Evolutionary conservation across 2,329 filamentous ascomycete species (phyloP).

Genomic region (Cordyceps javanica): DNA sequence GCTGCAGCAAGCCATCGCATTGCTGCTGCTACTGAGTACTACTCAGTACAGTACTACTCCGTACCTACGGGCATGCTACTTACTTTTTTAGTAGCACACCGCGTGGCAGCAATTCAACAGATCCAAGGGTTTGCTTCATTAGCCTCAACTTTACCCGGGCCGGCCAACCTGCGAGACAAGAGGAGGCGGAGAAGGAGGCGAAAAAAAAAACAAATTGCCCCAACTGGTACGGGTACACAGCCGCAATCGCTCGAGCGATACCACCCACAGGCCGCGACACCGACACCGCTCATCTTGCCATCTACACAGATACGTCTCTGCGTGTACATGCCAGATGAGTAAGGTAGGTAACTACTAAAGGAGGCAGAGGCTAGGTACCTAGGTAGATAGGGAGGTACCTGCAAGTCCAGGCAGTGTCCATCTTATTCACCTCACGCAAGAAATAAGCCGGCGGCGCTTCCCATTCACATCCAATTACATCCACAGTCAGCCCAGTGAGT

Average conservation of each 20-base stretch:
- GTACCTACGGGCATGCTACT: too few species aligned
- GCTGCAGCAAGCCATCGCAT: neutral
- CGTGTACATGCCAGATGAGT: neutral
- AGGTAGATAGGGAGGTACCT: too few species aligned
- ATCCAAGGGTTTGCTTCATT: slow-evolving; percentile 6
- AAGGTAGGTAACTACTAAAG: neutral
- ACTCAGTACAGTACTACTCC: too few species aligned
- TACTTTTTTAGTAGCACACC: too few species aligned
- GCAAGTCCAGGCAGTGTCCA: too few species aligned
- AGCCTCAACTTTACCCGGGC: slow-evolving; percentile 6
- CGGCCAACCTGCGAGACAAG: neutral
- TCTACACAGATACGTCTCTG: too few species aligned
- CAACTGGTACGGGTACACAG: slow-evolving; percentile 5
- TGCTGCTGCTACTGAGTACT: too few species aligned
- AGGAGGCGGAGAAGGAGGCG: neutral
- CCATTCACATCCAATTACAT: neutral
- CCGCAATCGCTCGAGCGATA: slow-evolving; percentile 1
- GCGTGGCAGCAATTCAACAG: slow-evolving; percentile 11
- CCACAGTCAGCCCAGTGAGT: slow-evolving; percentile 3
- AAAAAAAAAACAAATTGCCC: neutral
- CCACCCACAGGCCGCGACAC: neutral
- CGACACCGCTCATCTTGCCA: slow-evolving; percentile 7
- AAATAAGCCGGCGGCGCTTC: neutral
- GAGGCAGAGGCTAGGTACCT: too few species aligned
- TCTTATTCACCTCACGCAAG: too few species aligned